phyloP scores from a whole-genome alignment of 1,139 yeast species.

The Dujonia santamariae region DNA sequence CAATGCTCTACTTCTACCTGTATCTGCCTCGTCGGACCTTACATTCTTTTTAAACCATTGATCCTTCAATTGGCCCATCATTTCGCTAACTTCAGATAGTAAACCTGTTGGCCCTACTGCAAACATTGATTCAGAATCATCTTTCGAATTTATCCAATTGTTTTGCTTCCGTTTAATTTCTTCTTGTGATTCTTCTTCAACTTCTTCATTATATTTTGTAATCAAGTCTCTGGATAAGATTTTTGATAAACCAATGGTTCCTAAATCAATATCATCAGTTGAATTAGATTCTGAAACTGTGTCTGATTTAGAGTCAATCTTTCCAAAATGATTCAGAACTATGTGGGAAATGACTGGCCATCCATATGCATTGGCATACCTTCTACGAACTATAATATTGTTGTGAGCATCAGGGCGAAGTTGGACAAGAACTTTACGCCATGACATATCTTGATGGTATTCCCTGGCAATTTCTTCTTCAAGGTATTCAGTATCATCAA shows the following conservation, averaged over 20 bases:
- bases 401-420: slow-evolving; percentile 94
- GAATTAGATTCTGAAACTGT: slow-evolving; percentile 2
- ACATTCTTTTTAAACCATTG: no score
- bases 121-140: slow-evolving; percentile 49
- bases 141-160: slow-evolving; percentile 52
- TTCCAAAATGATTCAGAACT: slow-evolving; percentile 37
- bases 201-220: slow-evolving; percentile 30
- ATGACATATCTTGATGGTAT: slow-evolving; percentile 80
- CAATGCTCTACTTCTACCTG: neutral
- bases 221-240: slow-evolving; percentile 37
- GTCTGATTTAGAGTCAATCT: slow-evolving; percentile 9
- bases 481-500: slow-evolving; percentile 29
- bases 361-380: slow-evolving; percentile 93
- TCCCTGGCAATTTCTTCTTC: slow-evolving; percentile 88
- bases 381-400: slow-evolving; percentile 82
- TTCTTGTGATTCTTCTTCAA: slow-evolving; percentile 31
- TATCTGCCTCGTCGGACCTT: slow-evolving; percentile 13
- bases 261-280: slow-evolving; percentile 9
- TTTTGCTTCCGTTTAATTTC: slow-evolving; percentile 24
- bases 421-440: slow-evolving; percentile 90
- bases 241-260: slow-evolving; percentile 27
- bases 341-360: slow-evolving; percentile 91
- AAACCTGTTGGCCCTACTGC: slow-evolving; percentile 74
- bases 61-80: slow-evolving; percentile 37
- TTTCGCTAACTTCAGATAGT: slow-evolving; percentile 59